Percentiles rank a stretch among this genome's conserved stretches.
Evolutionary conservation across 805 yeast species (phyloP).

Genomic region (Scheffersomyces coipomensis): DNA sequence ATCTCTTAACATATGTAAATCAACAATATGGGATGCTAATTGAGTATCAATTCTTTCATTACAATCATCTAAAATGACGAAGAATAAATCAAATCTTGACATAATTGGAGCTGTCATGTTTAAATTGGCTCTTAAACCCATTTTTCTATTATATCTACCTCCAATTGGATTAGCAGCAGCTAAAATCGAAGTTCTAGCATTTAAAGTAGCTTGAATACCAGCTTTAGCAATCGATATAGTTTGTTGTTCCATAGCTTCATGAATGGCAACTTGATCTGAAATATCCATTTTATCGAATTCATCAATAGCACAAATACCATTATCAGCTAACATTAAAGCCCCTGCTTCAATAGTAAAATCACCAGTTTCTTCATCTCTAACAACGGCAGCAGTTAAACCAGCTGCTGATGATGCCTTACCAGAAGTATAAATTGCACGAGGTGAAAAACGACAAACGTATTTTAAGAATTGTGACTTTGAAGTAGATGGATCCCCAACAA

Average conservation of each 20-base stretch:
- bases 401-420: slow-evolving; percentile 99
- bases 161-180: slow-evolving; percentile 99
- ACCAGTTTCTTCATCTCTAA: slow-evolving; percentile 94
- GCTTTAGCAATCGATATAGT: slow-evolving; percentile 98
- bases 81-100: slow-evolving; percentile 96
- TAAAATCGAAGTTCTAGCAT: slow-evolving; percentile 92
- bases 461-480: slow-evolving; percentile 94
- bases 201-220: slow-evolving; percentile 95
- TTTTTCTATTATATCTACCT: slow-evolving; percentile 91
- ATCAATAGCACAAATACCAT: slow-evolving; percentile 97
- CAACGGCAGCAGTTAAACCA: slow-evolving; percentile 97
- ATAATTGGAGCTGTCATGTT: slow-evolving; percentile 98
- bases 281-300: slow-evolving; percentile 98
- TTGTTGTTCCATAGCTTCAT: slow-evolving; percentile 99
- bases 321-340: slow-evolving; percentile 96
- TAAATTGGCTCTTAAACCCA: slow-evolving; percentile 80
- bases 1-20: slow-evolving; percentile 86
- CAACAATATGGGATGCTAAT: slow-evolving; percentile 89
- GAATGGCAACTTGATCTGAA: slow-evolving; percentile 95
- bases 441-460: slow-evolving; percentile 87
- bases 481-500: slow-evolving; percentile 98
- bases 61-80: slow-evolving; percentile 92
- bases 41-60: slow-evolving; percentile 88
- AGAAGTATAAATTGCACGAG: slow-evolving; percentile 93
- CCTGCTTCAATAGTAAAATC: slow-evolving; percentile 98